Base-by-base conservation (phyloP, 1,139 yeast species). In the Debaryomyces udenii region DNA sequence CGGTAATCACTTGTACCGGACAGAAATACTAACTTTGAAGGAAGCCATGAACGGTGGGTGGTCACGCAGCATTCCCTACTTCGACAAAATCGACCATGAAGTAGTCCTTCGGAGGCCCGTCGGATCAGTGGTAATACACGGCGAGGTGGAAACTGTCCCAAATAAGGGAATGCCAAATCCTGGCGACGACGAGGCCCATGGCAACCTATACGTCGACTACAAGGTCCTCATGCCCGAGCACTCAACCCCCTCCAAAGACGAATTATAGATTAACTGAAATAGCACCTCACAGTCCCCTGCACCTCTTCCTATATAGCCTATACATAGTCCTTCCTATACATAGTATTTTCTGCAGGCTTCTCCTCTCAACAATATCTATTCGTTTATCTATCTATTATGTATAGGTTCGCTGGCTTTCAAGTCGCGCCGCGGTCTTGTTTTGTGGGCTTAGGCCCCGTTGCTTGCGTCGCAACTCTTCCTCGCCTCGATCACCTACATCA, bases 101-200 rank as follows among this genome's bases (percentile, higher is more conserved):
- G 54, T 89, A 14, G 63, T 56, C 1, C 43, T 91, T 16, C 47
- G 65, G 23, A 74, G 96, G 47, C 56, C 55, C 0, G 47, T 54
- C 3, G 90, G 91, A 14, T 64, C 64, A 33, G 56, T 73, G 10
- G 81, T 86, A 1, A 50, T 67, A 35, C 70, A 82, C 55, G 94
- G 94, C 3, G 86, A 88, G 51, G 69, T 86, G 9, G 96, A 93
- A 59, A 61, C 73, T 3, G 50, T 91, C 26, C 66, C 70, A 47
- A 90, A 86, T 10, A 83, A 78, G 55, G 99, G 99, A 26, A 89
- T 93, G 97, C 98, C 98, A 1, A 49, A 71, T 10, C 49, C 54
- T 10, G 74, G 71, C 32, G 64, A 56, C 13, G 73, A 69, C 15
- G 81, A 78, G 45, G 82, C 74, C 45, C 78, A 61, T 59, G 99